Conservation (phyloP, 768 basidiomycete genomes). For the Termitomyces eurrhizus region DNA sequence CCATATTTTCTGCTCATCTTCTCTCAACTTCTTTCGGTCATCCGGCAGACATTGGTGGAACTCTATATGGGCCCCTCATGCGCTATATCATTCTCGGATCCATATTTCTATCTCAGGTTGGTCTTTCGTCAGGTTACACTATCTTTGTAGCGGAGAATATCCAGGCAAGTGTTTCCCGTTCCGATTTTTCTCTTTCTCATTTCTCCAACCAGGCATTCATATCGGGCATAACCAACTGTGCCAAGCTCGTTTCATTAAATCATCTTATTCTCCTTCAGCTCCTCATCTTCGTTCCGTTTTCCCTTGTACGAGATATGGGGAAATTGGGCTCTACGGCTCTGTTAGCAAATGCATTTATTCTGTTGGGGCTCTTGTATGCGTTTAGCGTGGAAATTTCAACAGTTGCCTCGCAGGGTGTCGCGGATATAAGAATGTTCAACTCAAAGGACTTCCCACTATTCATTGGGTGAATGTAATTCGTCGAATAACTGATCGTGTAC, state of each 20-base stretch:
- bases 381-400: conserved; percentile 77
- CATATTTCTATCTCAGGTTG: conserved; percentile 85
- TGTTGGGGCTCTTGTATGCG: conserved; percentile 83
- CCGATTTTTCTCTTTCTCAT: background rate
- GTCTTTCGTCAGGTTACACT: conserved; percentile 86
- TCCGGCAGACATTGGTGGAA: conserved; percentile 81
- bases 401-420: conserved; percentile 65
- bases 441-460: conserved; percentile 84
- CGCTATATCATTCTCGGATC: conserved; percentile 83
- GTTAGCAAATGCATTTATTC: conserved; percentile 91
- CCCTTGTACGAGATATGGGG: conserved; percentile 88
- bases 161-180: conserved; percentile 31
- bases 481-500: background rate
- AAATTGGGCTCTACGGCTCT: conserved; percentile 91
- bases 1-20: background rate
- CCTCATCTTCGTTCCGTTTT: conserved; percentile 84
- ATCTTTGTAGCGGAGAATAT: conserved; percentile 95
- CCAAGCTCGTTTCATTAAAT: conserved; percentile 58
- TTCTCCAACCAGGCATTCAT: conserved; percentile 62
- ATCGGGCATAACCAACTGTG: conserved; percentile 73
- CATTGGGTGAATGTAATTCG: conserved; percentile 60
- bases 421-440: conserved; percentile 85
- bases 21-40: background rate
- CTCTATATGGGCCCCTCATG: conserved; percentile 91
- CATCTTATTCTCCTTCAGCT: conserved; percentile 84